Conservation (phyloP, 2,329 filamentous ascomycete genomes). For the Fusarium zealandicum region DNA sequence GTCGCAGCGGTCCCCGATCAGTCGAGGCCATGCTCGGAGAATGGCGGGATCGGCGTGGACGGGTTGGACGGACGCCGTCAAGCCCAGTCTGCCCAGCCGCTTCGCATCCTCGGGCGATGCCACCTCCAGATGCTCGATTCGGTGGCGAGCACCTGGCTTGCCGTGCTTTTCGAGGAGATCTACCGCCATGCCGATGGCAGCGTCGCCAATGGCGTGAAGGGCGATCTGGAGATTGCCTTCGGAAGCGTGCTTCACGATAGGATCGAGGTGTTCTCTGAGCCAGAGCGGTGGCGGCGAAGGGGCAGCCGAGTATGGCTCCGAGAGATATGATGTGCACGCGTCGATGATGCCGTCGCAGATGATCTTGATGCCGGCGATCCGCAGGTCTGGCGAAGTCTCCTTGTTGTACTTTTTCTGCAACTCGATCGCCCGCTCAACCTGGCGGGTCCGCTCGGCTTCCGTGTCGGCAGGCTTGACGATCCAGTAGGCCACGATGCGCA, state of each 20-base stretch:
- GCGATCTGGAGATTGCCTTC: slow-evolving; percentile 64
- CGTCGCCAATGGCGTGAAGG: slow-evolving; percentile 69
- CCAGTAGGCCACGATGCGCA: slow-evolving; percentile 64
- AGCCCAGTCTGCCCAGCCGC: slow-evolving; percentile 62
- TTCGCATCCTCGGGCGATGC: slow-evolving; percentile 61
- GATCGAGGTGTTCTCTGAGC: slow-evolving; percentile 58
- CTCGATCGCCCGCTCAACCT: slow-evolving; percentile 59
- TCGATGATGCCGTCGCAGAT: slow-evolving; percentile 70
- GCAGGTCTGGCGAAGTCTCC: slow-evolving; percentile 49
- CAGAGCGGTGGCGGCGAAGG: slow-evolving; percentile 59
- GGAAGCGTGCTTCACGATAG: slow-evolving; percentile 61
- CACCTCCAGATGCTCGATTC: slow-evolving; percentile 70
- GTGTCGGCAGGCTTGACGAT: slow-evolving; percentile 58
- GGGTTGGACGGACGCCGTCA: slow-evolving; percentile 65
- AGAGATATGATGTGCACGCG: slow-evolving; percentile 66
- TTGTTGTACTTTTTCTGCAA: slow-evolving; percentile 48
- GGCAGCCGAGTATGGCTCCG: slow-evolving; percentile 61
- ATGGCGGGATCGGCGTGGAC: slow-evolving; percentile 67
- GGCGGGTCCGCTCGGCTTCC: slow-evolving; percentile 50
- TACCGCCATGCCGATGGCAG: slow-evolving; percentile 62
- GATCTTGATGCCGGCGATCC: slow-evolving; percentile 67
- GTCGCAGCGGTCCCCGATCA: slow-evolving; percentile 62
- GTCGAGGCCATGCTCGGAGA: slow-evolving; percentile 63
- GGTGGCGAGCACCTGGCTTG: slow-evolving; percentile 58
- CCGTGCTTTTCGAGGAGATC: slow-evolving; percentile 57